Evolutionary conservation across 345 rosid species (phyloP), one percentile per base, ranked within the genome.

Genomic region (Eucalyptus urophylla): DNA sequence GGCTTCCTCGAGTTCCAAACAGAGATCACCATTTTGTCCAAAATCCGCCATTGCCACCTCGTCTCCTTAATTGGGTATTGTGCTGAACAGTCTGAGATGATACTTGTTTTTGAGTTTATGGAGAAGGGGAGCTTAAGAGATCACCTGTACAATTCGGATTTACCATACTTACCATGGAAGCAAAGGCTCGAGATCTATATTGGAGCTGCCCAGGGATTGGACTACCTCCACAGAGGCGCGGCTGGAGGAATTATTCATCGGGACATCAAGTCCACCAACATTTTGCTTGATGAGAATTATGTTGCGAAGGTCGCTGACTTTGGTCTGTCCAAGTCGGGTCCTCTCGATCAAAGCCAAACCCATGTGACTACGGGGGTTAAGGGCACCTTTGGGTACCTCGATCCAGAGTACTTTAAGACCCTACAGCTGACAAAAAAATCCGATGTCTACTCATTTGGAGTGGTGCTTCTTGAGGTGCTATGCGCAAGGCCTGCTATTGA

Each of bases 11-110:
- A 95, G 89, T 95, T 94, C 89, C 94, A 90, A 50, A 93, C 95
- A 2, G 96, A 93, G 90, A 92, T 95, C 89, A 93, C 85, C 88
- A 91, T 94, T 67, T 89, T 96, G 76, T 96, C 96, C 60, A 96
- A 94, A 89, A 95, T 95, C 81, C 88, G 92, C 4, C 98, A 95
- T 86, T 93, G 91, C 24, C 96, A 97, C 86, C 95, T 97, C 6
- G 96, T 95, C 50, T 93, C 98, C 16, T 91, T 97, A 86, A 94
- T 91, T 1, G 99, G 99, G 22, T 96, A 95, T 47, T 95, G 98
- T 87, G 89, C 92, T 27, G 97, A 96, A 56, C 81, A 90, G 86
- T 86, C 91, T 29, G 95, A 94, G 90, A 95, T 95, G 97, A 95
- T 94, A 60, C 90, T 94, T 80, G 94, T 95, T 22, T 94, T 92